Base-by-base conservation (phyloP, 495 filamentous ascomycete genomes). In the Neurospora cerealis region DNA sequence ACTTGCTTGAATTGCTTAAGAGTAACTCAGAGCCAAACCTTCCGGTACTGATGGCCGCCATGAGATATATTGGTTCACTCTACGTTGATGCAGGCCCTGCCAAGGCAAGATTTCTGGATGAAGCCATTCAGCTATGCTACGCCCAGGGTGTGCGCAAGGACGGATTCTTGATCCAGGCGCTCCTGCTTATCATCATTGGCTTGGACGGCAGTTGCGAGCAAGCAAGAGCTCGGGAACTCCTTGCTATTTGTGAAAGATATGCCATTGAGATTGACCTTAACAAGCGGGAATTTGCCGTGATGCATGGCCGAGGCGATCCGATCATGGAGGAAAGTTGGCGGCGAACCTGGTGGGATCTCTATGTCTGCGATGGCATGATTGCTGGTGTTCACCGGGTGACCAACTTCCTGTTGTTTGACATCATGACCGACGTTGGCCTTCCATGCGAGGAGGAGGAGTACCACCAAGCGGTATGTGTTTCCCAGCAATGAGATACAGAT, bases 281-380 rank as follows among this genome's bases (percentile, higher is more conserved):
- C 80, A 88, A 87, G 73, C 82, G 84, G 70, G 78, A 83, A 24
- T 88, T 85, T 77, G 86, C 87, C 28, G 75, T 81, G 2, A 73
- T 83, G 4, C 79, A 86, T 71, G 86, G 85, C n/a, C 79, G 80
- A 46, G 82, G 83, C 28, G 84, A 85, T 69, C 82, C 82, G 24
- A 82, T 87, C 39, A 73, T 88, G 41, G 87, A 88, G 75, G 94
- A 97, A 78, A 91, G 91, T 78, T 89, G 93, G 87, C 86, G 94
- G 36, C 87, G 94, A 48, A 97, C 93, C 19, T 97, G 93, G 94
- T 97, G 94, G 94, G 93, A 96, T 76, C 81, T 97, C 69, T 96
- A 91, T 78, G 88, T 94, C 54, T 87, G 93, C 17, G 93, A 97
- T 74, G 90, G 90, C 42, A 87, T 88, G 88, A 82, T 89, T 74